phyloP scores from a whole-genome alignment of 2,329 filamentous ascomycete species.

The Hypocrella siamensis region DNA sequence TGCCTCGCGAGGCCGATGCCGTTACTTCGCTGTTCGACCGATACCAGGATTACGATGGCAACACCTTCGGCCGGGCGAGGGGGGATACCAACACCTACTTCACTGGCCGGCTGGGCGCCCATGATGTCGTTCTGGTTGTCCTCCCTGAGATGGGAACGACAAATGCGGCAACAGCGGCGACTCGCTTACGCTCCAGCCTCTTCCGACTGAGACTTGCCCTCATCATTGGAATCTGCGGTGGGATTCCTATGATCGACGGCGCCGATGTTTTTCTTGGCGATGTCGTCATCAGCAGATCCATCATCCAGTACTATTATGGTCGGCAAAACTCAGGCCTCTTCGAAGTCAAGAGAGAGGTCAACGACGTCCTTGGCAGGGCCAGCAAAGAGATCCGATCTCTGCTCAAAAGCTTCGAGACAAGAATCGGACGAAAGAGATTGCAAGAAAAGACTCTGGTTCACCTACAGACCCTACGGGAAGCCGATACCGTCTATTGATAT shows the following conservation, averaged over 20 bases:
- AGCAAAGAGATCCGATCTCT: conserved; percentile 14
- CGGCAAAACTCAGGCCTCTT: conserved; percentile 11
- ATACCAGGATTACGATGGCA: conserved; percentile 10
- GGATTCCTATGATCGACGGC: conserved; percentile 9
- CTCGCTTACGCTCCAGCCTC: conserved; percentile 18
- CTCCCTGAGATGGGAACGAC: conserved; percentile 14
- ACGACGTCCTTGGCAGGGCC: no score
- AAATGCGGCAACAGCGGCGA: conserved; percentile 10
- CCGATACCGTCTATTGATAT: no score
- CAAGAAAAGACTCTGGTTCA: no score
- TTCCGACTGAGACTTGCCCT: conserved; percentile 15
- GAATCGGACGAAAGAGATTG: no score
- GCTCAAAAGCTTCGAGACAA: conserved; percentile 6
- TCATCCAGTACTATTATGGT: conserved; percentile 15
- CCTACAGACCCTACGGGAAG: no score
- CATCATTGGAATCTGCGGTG: conserved; percentile 25
- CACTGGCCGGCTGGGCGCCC: conserved; percentile 12
- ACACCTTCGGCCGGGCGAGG: conserved; percentile 7
- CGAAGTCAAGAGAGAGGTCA: conserved; percentile 9
- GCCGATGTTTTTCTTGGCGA: conserved; percentile 14
- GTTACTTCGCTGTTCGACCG: conserved; percentile 10
- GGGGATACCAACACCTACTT: conserved; percentile 15
- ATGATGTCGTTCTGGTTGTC: conserved; percentile 13
- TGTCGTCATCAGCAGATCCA: conserved; percentile 14
- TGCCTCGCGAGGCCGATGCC: conserved; percentile 11